Evolutionary conservation across 495 filamentous ascomycete species (phyloP).

Genomic region (Pyronema omphalodes): DNA sequence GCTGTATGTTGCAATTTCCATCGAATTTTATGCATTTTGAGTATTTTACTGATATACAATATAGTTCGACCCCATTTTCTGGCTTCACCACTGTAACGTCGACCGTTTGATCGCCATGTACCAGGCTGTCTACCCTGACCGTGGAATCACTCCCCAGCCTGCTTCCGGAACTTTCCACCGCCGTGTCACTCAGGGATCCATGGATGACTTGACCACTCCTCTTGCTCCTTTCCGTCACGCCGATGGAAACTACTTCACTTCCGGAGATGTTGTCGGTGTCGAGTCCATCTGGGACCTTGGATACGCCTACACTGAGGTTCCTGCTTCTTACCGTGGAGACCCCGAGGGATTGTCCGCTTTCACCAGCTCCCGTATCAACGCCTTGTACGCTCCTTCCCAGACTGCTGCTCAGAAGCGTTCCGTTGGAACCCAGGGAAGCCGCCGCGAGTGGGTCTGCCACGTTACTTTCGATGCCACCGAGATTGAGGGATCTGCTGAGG

Average conservation of each 20-base stretch:
- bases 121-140: slow-evolving; percentile 47
- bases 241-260: slow-evolving; percentile 26
- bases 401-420: neutral
- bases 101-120: slow-evolving; percentile 43
- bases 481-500: neutral
- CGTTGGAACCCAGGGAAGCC: neutral
- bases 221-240: slow-evolving; percentile 31
- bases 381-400: slow-evolving; percentile 20
- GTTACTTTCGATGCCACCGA: neutral
- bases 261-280: slow-evolving; percentile 21
- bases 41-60: neutral
- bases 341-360: slow-evolving; percentile 12
- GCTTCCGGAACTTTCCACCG: slow-evolving; percentile 24
- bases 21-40: neutral
- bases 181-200: slow-evolving; percentile 1
- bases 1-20: slow-evolving; percentile 26
- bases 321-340: neutral
- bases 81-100: slow-evolving; percentile 30
- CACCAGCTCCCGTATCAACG: slow-evolving; percentile 23
- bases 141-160: slow-evolving; percentile 31
- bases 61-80: slow-evolving; percentile 9
- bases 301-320: slow-evolving; percentile 32
- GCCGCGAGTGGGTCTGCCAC: slow-evolving; percentile 2
- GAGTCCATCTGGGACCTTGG: slow-evolving; percentile 24
- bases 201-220: slow-evolving; percentile 27